These are phyloP conservation scores for Coprinellus micaceus DNA, from an alignment of 768 basidiomycete species.

Conservation along the genomic window DNA sequence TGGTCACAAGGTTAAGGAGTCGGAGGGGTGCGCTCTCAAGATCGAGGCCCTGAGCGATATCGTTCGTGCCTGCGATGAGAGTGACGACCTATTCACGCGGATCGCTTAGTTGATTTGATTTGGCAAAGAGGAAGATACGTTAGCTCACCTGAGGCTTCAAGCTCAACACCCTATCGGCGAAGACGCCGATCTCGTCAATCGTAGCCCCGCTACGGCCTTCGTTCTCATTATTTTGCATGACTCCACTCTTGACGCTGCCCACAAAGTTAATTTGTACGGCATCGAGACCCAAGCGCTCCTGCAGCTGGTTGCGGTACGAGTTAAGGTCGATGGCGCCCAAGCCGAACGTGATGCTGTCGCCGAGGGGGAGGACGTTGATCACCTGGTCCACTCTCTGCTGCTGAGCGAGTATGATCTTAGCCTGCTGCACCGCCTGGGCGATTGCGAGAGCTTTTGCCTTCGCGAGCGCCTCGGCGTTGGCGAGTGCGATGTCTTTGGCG, in stretches of 20 bases:
- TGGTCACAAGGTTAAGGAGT: not conserved
- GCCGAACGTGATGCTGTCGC: slow-evolving; percentile 2
- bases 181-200: not conserved
- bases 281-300: not conserved
- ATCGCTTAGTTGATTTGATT: not conserved
- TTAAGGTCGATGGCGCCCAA: not conserved
- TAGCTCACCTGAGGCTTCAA: too few relatives aligned
- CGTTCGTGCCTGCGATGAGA: not conserved
- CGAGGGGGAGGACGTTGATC: not conserved
- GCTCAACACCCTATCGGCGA: not conserved
- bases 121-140: not conserved
- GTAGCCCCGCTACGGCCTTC: not conserved
- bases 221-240: not conserved
- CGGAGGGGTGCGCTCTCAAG: not conserved
- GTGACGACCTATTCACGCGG: not conserved
- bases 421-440: too few relatives aligned
- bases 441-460: too few relatives aligned
- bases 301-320: not conserved
- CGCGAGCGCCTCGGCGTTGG: too few relatives aligned
- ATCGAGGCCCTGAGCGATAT: not conserved
- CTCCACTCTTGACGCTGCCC: not conserved
- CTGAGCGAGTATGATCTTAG: too few relatives aligned
- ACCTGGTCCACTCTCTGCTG: not conserved
- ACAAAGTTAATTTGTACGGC: not conserved
- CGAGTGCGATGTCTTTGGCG: too few relatives aligned